Evolutionary conservation across 371 early-diverging fungal species (phyloP), one percentile per base, ranked within the genome.

Genomic region (Umbelopsis sp.): DNA sequence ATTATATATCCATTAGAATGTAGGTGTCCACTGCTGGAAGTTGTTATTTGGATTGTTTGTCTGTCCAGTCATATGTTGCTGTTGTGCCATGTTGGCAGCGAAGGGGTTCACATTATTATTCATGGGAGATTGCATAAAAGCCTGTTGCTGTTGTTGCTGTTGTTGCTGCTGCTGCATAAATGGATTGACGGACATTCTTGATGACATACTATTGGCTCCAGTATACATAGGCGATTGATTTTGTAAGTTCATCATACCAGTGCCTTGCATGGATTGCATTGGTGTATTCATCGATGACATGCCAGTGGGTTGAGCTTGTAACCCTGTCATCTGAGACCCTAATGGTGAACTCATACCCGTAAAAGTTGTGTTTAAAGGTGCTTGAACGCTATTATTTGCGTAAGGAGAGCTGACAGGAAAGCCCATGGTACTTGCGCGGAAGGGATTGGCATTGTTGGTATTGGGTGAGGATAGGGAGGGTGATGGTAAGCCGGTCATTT

Each of bases 161-260:
- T 71, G 75, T 46, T 71, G 76, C 72, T 70, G 67, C 32, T 73
- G 71, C 8, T 70, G 69, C 63, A 75, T 73, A 65, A 73, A 75
- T 1, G 70, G 75, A 46, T 77, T 63, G 4, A 70, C 72, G 7
- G 72, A 38, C 70, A 69, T 66, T 51, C 74, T 73, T 4, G 75
- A 73, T 62, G 75, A 72, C 68, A 75, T 71, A 16, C 63, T 68
- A 57, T 75, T 74, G 24, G 44, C 14, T 7, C 46, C 44, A n/a
- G 64, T 25, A 16, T 32, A 44, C 64, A 44, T 64, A 18, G 35
- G 18, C 11, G 12, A 6, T 44, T 44, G 46, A 24, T 10, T n/a
- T 45, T 64, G 64, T 22, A 64, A 16, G 9, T 22, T 64, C 35
- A 35, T 25, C 46, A 46, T 24, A 38, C 57, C 57, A 11, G 57